Base-by-base conservation (phyloP, 2,329 filamentous ascomycete species). In the Tolypocladium ovalisporum region DNA sequence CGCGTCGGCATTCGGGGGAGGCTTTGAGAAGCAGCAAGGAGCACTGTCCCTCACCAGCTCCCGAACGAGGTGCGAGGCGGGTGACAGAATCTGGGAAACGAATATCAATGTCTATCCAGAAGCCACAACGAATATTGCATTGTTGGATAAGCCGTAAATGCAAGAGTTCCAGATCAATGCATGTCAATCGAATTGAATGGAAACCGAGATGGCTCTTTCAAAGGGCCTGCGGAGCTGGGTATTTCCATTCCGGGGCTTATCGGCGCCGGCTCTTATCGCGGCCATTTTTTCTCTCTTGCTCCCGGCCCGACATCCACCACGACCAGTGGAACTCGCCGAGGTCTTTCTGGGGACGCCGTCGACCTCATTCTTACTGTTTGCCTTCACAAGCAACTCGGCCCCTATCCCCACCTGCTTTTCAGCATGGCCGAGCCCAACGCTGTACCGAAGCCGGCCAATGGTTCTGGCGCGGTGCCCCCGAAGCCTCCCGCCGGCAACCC, bases 401-500 rank as follows among this genome's bases (percentile, higher is more conserved):
- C 8, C 47, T 17, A 34, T 3, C 5, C 47, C 9, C 24, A 22
- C 35, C 36, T 35, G 54, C 35, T 37, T 17, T 39, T 36, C 56
- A 47, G 24, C 53, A 60, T 61, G 60, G 59, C 59, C 51, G 59
- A 62, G 27, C 19, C 56, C 29, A 60, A 59, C 51, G 29, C 60
- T 24, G 52, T 13, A 24, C 12, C 52, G 40, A 54, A 51, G 34
- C 40, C 56, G 27, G 54, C 59, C 13, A 54, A 61, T 54, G 56
- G 64, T 52, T 42, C 27, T 37, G 56, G 62, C 51, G 58, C 51
- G 65, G 58, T 34, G 70, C 74, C 61, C 66, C 75, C 52, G 72
- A 77, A 65, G 54, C 66, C 63, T 32, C 77, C 56, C 37, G 40
- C 58, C 22, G 54, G 81, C 54, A 93, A 93, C 73, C 87, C 86